Conservation (phyloP, 352 stramenopile species). For the Phytophthora constricta region DNA sequence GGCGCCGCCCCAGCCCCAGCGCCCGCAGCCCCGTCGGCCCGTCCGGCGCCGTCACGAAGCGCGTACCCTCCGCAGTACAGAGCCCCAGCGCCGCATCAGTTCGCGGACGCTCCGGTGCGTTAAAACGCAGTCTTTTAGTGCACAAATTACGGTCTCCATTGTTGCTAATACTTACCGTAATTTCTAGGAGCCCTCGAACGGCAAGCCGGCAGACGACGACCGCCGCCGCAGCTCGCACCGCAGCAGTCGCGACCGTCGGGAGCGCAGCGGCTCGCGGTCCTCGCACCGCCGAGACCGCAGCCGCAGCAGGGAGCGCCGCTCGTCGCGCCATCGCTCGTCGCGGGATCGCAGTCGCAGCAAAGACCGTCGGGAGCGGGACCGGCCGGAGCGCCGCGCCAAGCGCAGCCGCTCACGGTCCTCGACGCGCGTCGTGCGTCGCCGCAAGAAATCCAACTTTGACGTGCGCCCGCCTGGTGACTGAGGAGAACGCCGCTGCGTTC, state of each 20-base stretch:
- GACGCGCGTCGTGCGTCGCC: conserved; percentile 53
- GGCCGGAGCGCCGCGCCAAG: conserved; percentile 47
- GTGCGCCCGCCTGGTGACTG: conserved; percentile 80
- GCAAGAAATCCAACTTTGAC: conserved; percentile 87
- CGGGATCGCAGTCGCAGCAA: conserved; percentile 50
- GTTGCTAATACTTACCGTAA: background rate
- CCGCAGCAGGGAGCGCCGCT: conserved; percentile 45
- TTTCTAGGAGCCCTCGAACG: conserved; percentile 35
- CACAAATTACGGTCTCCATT: background rate
- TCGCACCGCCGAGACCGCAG: conserved; percentile 46
- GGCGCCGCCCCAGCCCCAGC: conserved; percentile 9
- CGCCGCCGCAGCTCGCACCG: conserved; percentile 41
- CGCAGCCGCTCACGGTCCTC: conserved; percentile 56
- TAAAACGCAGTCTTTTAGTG: background rate
- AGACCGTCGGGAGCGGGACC: conserved; percentile 41
- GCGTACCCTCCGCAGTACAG: conserved; percentile 23
- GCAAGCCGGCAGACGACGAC: conserved; percentile 23
- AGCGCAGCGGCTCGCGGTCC: conserved; percentile 51
- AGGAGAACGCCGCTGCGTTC: conserved; percentile 84
- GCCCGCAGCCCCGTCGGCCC: background rate
- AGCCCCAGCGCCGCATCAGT: conserved; percentile 52
- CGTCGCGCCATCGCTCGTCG: conserved; percentile 50
- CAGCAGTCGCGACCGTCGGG: conserved; percentile 41
- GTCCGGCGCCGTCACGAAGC: conserved; percentile 16
- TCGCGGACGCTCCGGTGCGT: conserved; percentile 66